These are phyloP conservation scores for Penicillium desertorum DNA, from an alignment of 495 filamentous ascomycete genomes.

Conservation along the genomic window DNA sequence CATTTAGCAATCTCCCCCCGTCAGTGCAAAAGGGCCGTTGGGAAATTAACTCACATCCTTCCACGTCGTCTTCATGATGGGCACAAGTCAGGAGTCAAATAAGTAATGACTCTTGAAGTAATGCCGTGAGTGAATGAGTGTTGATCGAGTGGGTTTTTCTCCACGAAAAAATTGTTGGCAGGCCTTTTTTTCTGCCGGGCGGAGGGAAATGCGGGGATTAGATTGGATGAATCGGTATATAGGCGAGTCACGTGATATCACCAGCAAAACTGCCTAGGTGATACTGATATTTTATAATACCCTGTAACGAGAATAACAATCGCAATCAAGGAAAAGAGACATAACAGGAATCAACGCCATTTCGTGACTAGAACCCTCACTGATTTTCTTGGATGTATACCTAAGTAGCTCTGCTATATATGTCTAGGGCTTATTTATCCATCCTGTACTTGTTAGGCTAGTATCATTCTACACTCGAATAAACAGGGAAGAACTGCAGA, in stretches of 20 bases:
- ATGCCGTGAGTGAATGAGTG: slow-evolving; percentile 25
- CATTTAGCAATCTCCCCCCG: slow-evolving; percentile 19
- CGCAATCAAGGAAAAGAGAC: no score
- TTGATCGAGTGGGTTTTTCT: slow-evolving; percentile 28
- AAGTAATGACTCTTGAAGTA: slow-evolving; percentile 23
- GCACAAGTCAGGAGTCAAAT: slow-evolving; percentile 35
- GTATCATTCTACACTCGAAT: not conserved
- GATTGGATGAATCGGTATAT: slow-evolving; percentile 25
- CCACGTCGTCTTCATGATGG: slow-evolving; percentile 70
- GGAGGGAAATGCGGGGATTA: slow-evolving; percentile 35
- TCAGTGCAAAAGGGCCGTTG: not conserved
- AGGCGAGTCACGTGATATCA: slow-evolving; percentile 19
- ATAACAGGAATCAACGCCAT: no score
- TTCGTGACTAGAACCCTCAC: not conserved
- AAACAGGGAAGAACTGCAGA: not conserved
- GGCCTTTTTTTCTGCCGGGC: slow-evolving; percentile 40
- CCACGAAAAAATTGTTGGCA: slow-evolving; percentile 32
- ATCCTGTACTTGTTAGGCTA: no score
- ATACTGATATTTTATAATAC: no score
- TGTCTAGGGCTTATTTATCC: no score
- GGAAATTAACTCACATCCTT: slow-evolving; percentile 53
- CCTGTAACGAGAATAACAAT: no score
- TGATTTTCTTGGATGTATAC: not conserved
- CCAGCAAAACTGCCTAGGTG: not conserved
- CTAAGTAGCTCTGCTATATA: no score